phyloP scores from a whole-genome alignment of 805 yeast genomes.

The Saccharomyces eubayanus region DNA sequence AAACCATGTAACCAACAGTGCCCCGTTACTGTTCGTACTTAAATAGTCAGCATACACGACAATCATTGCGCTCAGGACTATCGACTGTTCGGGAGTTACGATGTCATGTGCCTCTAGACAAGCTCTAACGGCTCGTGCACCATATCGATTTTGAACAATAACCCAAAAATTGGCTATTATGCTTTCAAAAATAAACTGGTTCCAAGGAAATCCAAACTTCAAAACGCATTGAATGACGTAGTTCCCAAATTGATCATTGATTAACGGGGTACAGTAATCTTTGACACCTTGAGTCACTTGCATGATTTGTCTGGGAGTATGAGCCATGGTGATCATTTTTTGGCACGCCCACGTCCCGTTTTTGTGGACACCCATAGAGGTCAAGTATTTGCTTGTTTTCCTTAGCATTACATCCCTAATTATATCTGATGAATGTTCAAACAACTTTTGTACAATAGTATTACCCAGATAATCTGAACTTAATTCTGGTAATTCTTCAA shows the following conservation, averaged over 20 bases:
- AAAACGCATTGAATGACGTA: conserved; percentile 92
- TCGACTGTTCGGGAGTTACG: conserved; percentile 56
- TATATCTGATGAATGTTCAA: conserved; percentile 59
- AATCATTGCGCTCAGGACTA: conserved; percentile 68
- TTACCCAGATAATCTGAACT: conserved; percentile 92
- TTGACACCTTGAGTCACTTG: conserved; percentile 61
- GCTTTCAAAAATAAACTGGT: conserved; percentile 80
- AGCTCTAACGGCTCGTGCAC: conserved; percentile 91
- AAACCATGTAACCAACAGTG: conserved; percentile 86
- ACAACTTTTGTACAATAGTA: conserved; percentile 88
- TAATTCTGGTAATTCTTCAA: conserved; percentile 81
- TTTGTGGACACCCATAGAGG: conserved; percentile 91
- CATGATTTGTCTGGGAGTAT: conserved; percentile 52
- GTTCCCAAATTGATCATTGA: conserved; percentile 94
- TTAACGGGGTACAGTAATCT: conserved; percentile 75
- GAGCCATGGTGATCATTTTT: conserved; percentile 74
- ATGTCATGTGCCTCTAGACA: conserved; percentile 70
- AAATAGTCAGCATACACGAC: conserved; percentile 70
- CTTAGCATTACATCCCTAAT: conserved; percentile 76
- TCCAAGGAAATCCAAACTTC: conserved; percentile 81
- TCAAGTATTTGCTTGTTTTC: conserved; percentile 66
- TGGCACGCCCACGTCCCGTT: conserved; percentile 99
- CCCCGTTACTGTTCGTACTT: conserved; percentile 79
- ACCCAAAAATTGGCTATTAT: conserved; percentile 69
- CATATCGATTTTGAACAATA: conserved; percentile 82